These are phyloP conservation scores for Sarocladium kiliense DNA, from an alignment of 2,329 filamentous ascomycete genomes.

Conservation along the genomic window DNA sequence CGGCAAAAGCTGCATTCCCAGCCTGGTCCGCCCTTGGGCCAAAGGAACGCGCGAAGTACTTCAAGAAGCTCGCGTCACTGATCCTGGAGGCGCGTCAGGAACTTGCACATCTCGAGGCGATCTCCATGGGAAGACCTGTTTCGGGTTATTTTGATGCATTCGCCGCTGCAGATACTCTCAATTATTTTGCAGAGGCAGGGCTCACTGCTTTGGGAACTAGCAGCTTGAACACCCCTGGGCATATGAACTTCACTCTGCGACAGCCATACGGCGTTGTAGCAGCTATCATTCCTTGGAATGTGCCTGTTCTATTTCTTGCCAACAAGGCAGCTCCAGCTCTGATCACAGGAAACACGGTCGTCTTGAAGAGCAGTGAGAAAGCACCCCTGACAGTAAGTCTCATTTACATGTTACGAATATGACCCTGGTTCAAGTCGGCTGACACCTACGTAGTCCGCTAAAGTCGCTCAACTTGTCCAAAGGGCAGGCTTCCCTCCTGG, in stretches of 20 bases:
- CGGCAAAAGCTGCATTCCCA: conserved; percentile 42
- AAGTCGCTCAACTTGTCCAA: conserved; percentile 9
- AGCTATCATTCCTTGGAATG: conserved; percentile 57
- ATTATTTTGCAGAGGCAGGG: conserved; percentile 40
- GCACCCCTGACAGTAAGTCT: conserved; percentile 39
- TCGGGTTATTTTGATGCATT: conserved; percentile 30
- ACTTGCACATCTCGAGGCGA: conserved; percentile 38
- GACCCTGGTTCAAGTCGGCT: too few species aligned
- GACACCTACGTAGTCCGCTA: conserved; percentile 5
- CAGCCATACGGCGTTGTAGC: conserved; percentile 48
- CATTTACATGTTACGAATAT: too few species aligned
- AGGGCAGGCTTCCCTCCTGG: conserved; percentile 12
- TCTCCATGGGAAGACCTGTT: conserved; percentile 40
- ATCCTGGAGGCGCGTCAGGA: conserved; percentile 34
- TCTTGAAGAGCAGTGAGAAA: conserved; percentile 51
- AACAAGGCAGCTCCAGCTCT: conserved; percentile 45
- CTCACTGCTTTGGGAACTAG: conserved; percentile 20
- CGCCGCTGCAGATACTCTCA: conserved; percentile 28
- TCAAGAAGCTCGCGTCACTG: conserved; percentile 41
- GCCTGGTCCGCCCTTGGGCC: conserved; percentile 38
- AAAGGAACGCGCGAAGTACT: conserved; percentile 29
- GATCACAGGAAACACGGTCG: conserved; percentile 42
- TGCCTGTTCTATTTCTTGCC: conserved; percentile 31
- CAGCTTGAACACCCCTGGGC: conserved; percentile 42
- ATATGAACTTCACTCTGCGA: conserved; percentile 35